Percentiles rank a stretch among this genome's conserved stretches.
Evolutionary conservation across 1,284 basidiomycete species (phyloP).

Genomic region (Microbotryum scabiosae): DNA sequence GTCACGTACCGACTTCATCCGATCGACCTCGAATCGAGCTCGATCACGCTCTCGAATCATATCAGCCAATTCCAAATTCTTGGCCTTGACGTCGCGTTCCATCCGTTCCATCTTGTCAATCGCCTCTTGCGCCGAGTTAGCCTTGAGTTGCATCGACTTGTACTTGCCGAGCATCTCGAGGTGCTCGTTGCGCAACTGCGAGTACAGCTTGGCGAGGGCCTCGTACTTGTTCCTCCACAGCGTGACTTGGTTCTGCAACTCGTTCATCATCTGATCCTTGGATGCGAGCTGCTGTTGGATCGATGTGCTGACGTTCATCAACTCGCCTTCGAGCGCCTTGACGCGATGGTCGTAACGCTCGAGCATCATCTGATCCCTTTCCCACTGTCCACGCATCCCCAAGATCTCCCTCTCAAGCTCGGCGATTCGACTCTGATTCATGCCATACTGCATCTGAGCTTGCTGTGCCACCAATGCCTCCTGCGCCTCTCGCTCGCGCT

Average conservation of each 20-base stretch:
- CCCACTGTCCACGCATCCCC: conserved; percentile 91
- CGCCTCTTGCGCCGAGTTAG: conserved; percentile 97
- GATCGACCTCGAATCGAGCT: conserved; percentile 92
- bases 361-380: conserved; percentile 93
- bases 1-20: conserved; percentile 62
- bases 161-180: conserved; percentile 94
- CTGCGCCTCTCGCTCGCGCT: conserved; percentile 78
- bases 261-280: conserved; percentile 92
- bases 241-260: conserved; percentile 92
- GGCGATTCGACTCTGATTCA: conserved; percentile 47
- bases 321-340: conserved; percentile 89
- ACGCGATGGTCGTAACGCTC: conserved; percentile 99
- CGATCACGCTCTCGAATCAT: conserved; percentile 98
- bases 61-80: conserved; percentile 96
- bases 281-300: conserved; percentile 78
- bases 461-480: conserved; percentile 61
- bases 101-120: conserved; percentile 98
- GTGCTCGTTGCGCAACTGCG: conserved; percentile 93
- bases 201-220: conserved; percentile 95
- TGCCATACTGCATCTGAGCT: conserved; percentile 35
- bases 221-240: conserved; percentile 99
- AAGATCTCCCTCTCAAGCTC: conserved; percentile 87
- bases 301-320: conserved; percentile 67
- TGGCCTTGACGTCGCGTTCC: conserved; percentile 95
- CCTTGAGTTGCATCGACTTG: conserved; percentile 96